phyloP scores from a whole-genome alignment of 2,329 filamentous ascomycete genomes.

The Monosporascus sp. region DNA sequence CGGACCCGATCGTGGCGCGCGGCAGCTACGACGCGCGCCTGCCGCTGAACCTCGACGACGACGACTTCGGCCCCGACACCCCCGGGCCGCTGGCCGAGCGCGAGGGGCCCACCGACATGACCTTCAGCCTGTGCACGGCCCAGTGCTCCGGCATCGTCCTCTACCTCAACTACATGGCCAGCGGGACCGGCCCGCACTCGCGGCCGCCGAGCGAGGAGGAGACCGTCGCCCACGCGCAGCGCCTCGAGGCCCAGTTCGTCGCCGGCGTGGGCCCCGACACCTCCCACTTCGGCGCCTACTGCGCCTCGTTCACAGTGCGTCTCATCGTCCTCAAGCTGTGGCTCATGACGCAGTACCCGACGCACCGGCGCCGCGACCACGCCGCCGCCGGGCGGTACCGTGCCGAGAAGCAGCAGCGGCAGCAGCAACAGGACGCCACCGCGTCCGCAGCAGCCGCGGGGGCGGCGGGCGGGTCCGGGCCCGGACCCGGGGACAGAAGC shows the following conservation, averaged over 20 bases:
- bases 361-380: conserved; percentile 25
- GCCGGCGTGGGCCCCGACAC: conserved; percentile 28
- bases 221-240: conserved; percentile 33
- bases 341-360: conserved; percentile 41
- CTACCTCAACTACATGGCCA: conserved; percentile 30
- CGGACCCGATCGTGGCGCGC: conserved; percentile 36
- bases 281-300: conserved; percentile 27
- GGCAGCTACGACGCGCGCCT: conserved; percentile 41
- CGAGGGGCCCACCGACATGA: conserved; percentile 35
- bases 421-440: neutral
- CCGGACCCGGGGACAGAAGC: conserved; percentile 1
- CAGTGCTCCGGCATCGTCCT: conserved; percentile 36
- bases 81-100: conserved; percentile 28
- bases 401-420: neutral
- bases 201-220: conserved; percentile 31
- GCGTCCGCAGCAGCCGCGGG: neutral
- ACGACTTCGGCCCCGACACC: conserved; percentile 39
- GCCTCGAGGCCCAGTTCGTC: conserved; percentile 35
- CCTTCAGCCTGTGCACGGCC: conserved; percentile 35
- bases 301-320: conserved; percentile 35
- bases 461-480: neutral
- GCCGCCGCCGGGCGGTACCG: conserved; percentile 20
- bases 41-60: conserved; percentile 51
- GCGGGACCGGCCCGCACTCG: neutral
- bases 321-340: conserved; percentile 42